Evolutionary conservation across 116 monocot species (phyloP), one percentile per base, ranked within the genome.

Genomic region (Iris pallida): DNA sequence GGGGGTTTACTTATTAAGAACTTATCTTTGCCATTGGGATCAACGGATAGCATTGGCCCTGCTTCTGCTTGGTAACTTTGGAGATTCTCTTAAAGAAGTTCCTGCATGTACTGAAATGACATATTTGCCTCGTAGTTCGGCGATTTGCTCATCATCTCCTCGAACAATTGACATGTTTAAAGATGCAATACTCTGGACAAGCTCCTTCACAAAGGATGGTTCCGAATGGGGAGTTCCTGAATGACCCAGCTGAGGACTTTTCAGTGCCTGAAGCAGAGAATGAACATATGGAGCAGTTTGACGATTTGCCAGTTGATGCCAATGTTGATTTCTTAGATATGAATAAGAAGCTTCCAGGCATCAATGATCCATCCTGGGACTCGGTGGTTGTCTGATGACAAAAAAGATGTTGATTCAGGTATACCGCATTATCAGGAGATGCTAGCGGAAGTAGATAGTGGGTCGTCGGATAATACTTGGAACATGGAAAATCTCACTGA

Each of bases 281-380:
- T 30, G 30, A 30, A 30, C 30, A 30, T 30, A 30, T 30, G 30
- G 30, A 3, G 30, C 30, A 30, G 30, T 30, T 30, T 30, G 30
- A 30, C 30, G 30, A 30, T 30, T 30, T 30, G 30, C 30, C 57
- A 0, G 57, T 46, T 15, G 65, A 64, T 20, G 64, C 57, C 0
- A n/a, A n/a, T n/a, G n/a, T n/a, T n/a, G n/a, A n/a, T n/a, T n/a
- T n/a, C n/a, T n/a, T n/a, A 65, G 30, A 30, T 30, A 3, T 30
- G 30, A 30, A 73, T 10, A 20, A 45, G 11, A 73, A 65, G 41
- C 65, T 73, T 58, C 57, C 65, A 3, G 43, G 73, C 20, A 73
- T 73, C 43, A 73, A 57, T 14, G 73, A 73, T 58, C 45, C 73
- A 15, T 73, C 65, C 19, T 73, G 73, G 73, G 73, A n/a, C 65